Evolutionary conservation across 1,284 basidiomycete genomes (phyloP).

Genomic region (Thecaphora thlaspeos): DNA sequence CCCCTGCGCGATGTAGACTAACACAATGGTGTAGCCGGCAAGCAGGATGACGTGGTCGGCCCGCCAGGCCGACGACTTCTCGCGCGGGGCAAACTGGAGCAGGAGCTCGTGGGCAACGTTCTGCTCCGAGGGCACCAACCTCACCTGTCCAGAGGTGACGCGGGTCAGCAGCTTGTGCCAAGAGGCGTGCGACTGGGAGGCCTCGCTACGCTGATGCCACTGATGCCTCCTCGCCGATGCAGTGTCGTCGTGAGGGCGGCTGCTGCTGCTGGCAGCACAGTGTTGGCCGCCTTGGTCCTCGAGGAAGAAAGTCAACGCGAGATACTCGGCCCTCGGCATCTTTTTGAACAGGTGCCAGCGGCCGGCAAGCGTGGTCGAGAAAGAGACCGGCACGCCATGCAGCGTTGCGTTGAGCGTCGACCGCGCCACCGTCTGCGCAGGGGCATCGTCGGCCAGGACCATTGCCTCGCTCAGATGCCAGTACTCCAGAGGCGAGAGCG

Average conservation of each 20-base stretch:
- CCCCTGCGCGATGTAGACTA: conserved; percentile 74
- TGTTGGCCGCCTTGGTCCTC: conserved; percentile 5
- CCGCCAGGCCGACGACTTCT: conserved; percentile 7
- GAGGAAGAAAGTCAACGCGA: conserved; percentile 53
- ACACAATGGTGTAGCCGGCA: conserved; percentile 77
- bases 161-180: conserved; percentile 38
- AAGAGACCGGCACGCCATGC: conserved; percentile 38
- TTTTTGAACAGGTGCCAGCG: conserved; percentile 53
- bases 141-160: conserved; percentile 42
- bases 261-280: not conserved
- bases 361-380: conserved; percentile 48
- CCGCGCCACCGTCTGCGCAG: conserved; percentile 32
- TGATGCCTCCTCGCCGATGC: too few species aligned
- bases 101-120: conserved; percentile 38
- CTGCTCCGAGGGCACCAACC: conserved; percentile 32
- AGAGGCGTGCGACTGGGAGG: conserved; percentile 8
- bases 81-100: conserved; percentile 35
- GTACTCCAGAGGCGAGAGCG: conserved; percentile 50
- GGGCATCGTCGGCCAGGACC: conserved; percentile 28
- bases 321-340: conserved; percentile 50
- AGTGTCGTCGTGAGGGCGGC: not conserved
- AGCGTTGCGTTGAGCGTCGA: conserved; percentile 28
- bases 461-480: conserved; percentile 29
- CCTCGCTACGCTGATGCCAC: too few species aligned
- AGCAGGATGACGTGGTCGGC: conserved; percentile 63